Evolutionary conservation across 352 stramenopile genomes (phyloP).

Genomic region (Phytophthora podocarpi): DNA sequence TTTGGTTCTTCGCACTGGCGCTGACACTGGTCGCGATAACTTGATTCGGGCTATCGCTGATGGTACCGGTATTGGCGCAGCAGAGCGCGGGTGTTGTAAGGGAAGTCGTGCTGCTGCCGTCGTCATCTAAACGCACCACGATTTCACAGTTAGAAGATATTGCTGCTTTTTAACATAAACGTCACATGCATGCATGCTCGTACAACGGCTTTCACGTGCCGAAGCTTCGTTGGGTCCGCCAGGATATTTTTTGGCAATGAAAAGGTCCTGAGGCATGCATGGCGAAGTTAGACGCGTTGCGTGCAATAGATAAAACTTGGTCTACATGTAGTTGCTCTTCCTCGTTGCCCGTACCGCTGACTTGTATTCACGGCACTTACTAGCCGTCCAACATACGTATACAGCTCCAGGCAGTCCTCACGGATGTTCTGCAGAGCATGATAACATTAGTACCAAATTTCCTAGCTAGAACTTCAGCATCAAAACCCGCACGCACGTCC

Average conservation of each 20-base stretch:
- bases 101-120: constrained; percentile 36
- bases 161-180: neutral
- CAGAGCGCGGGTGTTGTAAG: constrained; percentile 13
- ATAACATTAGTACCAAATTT: neutral
- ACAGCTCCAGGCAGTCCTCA: constrained; percentile 72
- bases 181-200: too few species aligned
- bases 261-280: constrained; percentile 16
- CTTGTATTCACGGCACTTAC: constrained; percentile 35
- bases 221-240: constrained; percentile 66
- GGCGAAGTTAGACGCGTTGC: neutral
- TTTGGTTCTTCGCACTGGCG: constrained; percentile 66
- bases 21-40: constrained; percentile 58
- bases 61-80: neutral
- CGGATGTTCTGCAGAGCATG: constrained; percentile 52
- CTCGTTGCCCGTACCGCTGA: constrained; percentile 25
- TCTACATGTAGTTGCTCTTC: neutral
- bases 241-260: constrained; percentile 77
- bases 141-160: constrained; percentile 3
- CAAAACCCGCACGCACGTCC: constrained; percentile 46
- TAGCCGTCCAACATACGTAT: constrained; percentile 60
- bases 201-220: constrained; percentile 76
- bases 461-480: neutral
- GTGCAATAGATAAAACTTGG: neutral
- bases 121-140: constrained; percentile 40
- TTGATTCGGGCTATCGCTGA: constrained; percentile 13